Evolutionary conservation across 352 stramenopile genomes (phyloP), one percentile per base, ranked within the genome.

Genomic region (Globisporangium acanthophoron): DNA sequence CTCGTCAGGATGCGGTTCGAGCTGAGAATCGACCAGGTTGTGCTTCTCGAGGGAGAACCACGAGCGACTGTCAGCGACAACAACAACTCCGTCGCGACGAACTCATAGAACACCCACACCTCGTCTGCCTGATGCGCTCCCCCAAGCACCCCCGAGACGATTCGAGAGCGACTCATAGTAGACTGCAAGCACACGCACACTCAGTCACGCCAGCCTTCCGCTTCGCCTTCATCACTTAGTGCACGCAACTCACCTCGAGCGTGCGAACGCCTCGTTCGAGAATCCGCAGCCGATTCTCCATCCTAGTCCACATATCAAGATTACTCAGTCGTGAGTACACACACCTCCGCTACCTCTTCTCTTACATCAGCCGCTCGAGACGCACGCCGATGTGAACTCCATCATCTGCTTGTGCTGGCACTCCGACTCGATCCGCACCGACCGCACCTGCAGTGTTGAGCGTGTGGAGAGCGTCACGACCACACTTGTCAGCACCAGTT

Each of bases 351-450:
- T 4, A n/a, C 40, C 16, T 20, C 15, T 39, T 8, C 13, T 11
- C 7, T 2, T 13, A 24, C 16, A 52, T 5, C 43, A 47, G 41
- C 18, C 21, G 20, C 27, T 5, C 6, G 3, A 24, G 47, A 56
- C 51, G 35, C 49, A 66, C 60, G 50, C 37, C 3, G 60, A 62
- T 6, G 60, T 66, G n/a, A 66, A 58, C 54, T 53, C 60, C 37
- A 54, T 40, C 60, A 66, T 55, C 27, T 66, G 60, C 48, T 61
- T 57, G 33, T 62, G 55, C 33, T 66, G 60, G 20, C 43, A 54
- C 15, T 66, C 58, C 5, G 58, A 59, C 37, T 69, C 63, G 13
- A 59, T 29, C 27, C 29, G 60, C n/a, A 75, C 61, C 0, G 65
- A 65, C 11, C 61, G 52, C 35, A 73, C 61, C 67, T 75, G 33